Evolutionary conservation across 2,329 filamentous ascomycete species (phyloP).

Genomic region (Cytospora piceae): DNA sequence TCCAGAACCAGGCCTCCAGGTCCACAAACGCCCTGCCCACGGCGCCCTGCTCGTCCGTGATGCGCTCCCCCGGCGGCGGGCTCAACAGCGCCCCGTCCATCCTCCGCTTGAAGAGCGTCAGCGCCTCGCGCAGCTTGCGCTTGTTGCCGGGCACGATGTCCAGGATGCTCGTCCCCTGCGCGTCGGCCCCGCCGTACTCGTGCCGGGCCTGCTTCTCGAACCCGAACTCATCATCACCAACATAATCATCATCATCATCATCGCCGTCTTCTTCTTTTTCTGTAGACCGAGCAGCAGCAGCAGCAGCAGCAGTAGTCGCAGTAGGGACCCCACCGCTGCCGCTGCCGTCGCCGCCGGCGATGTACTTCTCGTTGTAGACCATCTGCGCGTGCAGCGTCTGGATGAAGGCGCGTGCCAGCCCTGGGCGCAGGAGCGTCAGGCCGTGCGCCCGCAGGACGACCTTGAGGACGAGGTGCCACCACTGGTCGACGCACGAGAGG

Average conservation of each 20-base stretch:
- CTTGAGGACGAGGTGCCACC: slow-evolving; percentile 59
- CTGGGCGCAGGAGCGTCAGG: slow-evolving; percentile 48
- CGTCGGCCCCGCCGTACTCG: slow-evolving; percentile 19
- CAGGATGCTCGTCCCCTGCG: slow-evolving; percentile 35
- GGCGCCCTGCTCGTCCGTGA: slow-evolving; percentile 46
- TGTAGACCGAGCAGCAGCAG: background rate
- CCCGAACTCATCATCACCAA: background rate
- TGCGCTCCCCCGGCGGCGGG: slow-evolving; percentile 34
- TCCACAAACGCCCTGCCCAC: slow-evolving; percentile 54
- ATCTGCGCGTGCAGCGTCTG: slow-evolving; percentile 59
- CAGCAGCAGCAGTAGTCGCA: background rate
- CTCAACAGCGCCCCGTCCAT: slow-evolving; percentile 52
- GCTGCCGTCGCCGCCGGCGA: slow-evolving; percentile 42
- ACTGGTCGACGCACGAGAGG: slow-evolving; percentile 63
- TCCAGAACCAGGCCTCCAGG: slow-evolving; percentile 53
- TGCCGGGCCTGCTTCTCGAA: background rate
- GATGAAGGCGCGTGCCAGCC: slow-evolving; percentile 52
- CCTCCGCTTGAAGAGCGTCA: slow-evolving; percentile 59
- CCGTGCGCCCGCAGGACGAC: slow-evolving; percentile 55
- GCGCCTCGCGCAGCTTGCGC: slow-evolving; percentile 46
- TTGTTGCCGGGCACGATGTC: slow-evolving; percentile 40
- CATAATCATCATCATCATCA: background rate
- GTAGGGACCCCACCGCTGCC: background rate
- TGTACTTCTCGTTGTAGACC: slow-evolving; percentile 53
- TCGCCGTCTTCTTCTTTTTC: background rate